Conservation (phyloP, 2,329 filamentous ascomycete species). For the Alternaria sp. region DNA sequence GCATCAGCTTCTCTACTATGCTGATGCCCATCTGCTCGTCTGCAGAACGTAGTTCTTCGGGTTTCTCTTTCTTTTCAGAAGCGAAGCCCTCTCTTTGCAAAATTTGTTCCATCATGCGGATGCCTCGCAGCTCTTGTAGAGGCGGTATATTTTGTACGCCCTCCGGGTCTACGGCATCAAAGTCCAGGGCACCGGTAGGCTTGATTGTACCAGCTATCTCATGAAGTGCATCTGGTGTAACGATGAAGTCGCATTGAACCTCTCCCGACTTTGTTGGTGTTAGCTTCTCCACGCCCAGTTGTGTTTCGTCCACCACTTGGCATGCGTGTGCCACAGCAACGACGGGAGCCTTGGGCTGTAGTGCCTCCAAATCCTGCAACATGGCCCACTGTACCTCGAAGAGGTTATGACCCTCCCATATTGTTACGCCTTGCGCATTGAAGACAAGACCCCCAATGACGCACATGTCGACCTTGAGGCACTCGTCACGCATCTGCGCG, state of each 20-base stretch:
- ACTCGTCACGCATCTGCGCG: slow-evolving; percentile 45
- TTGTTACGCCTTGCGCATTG: slow-evolving; percentile 50
- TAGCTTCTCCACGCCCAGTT: slow-evolving; percentile 31
- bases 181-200: slow-evolving; percentile 51
- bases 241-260: slow-evolving; percentile 55
- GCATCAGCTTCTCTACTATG: slow-evolving; percentile 48
- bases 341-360: slow-evolving; percentile 39
- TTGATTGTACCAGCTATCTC: slow-evolving; percentile 44
- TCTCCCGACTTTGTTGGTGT: slow-evolving; percentile 48
- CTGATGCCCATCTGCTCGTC: slow-evolving; percentile 47
- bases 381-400: slow-evolving; percentile 58
- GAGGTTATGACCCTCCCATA: slow-evolving; percentile 54
- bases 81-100: slow-evolving; percentile 36
- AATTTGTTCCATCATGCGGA: slow-evolving; percentile 49
- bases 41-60: slow-evolving; percentile 20
- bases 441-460: slow-evolving; percentile 55
- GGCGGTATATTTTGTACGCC: slow-evolving; percentile 53
- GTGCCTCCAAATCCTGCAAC: slow-evolving; percentile 47
- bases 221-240: slow-evolving; percentile 49
- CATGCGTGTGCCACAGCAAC: slow-evolving; percentile 54
- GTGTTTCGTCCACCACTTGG: slow-evolving; percentile 52
- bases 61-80: slow-evolving; percentile 16
- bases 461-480: slow-evolving; percentile 48
- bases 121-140: slow-evolving; percentile 49
- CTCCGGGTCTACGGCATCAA: slow-evolving; percentile 48